phyloP scores from a whole-genome alignment of 768 basidiomycete species.

The Agrocybe chaxingu region DNA sequence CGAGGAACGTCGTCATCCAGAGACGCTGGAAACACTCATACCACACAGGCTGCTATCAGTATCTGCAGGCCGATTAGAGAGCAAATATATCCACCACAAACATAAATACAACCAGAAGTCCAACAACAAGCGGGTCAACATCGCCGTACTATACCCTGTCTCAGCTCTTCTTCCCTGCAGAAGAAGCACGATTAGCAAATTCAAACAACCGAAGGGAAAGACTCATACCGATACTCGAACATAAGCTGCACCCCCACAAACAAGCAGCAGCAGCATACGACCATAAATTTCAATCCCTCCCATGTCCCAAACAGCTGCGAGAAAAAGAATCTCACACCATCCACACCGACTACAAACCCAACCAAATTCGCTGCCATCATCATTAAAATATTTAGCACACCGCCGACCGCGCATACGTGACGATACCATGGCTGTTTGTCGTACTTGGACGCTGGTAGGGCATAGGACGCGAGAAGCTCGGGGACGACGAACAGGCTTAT shows the following conservation, averaged over 20 bases:
- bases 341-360: slow-evolving; percentile 89
- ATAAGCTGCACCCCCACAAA: slow-evolving; percentile 88
- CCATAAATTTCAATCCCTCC: slow-evolving; percentile 66
- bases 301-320: slow-evolving; percentile 58
- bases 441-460: slow-evolving; percentile 70
- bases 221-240: slow-evolving; percentile 88
- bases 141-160: slow-evolving; percentile 29
- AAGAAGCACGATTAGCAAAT: slow-evolving; percentile 1
- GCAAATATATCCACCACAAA: neutral
- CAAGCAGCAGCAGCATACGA: slow-evolving; percentile 55
- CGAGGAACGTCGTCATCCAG: too few species aligned
- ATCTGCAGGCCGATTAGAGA: too few species aligned
- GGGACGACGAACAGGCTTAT: slow-evolving; percentile 87
- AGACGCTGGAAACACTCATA: too few species aligned
- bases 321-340: slow-evolving; percentile 71
- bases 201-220: neutral
- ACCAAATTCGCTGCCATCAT: slow-evolving; percentile 94
- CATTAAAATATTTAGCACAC: slow-evolving; percentile 77
- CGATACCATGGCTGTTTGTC: slow-evolving; percentile 75
- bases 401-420: slow-evolving; percentile 80
- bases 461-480: slow-evolving; percentile 61
- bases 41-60: too few species aligned
- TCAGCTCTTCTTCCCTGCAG: slow-evolving; percentile 67
- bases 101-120: neutral
- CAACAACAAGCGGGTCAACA: slow-evolving; percentile 4